Conservation (phyloP, 169 alveolate genomes). For the Plasmodium reichenowi region DNA sequence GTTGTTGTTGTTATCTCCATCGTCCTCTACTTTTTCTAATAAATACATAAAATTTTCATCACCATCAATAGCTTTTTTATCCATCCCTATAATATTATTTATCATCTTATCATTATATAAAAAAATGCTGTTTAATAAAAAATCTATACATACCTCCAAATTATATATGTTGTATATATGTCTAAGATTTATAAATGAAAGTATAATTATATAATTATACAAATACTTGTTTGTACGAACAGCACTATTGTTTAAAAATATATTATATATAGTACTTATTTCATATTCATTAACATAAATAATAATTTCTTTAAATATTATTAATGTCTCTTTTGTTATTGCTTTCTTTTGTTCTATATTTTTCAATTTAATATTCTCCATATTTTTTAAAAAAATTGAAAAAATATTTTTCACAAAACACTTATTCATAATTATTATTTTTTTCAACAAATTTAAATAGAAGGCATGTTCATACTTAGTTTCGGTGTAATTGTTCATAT, state of each 20-base stretch:
- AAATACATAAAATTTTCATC: background rate
- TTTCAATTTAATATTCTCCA: conserved; percentile 11
- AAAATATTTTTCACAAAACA: conserved; percentile 75
- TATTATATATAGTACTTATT: conserved; percentile 51
- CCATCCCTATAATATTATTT: background rate
- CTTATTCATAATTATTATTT: conserved; percentile 61
- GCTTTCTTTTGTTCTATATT: background rate
- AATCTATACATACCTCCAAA: conserved; percentile 39
- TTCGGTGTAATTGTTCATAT: background rate
- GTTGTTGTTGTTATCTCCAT: background rate
- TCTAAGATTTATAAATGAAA: conserved; percentile 58
- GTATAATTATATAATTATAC: conserved; percentile 18
- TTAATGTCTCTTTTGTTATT: conserved; percentile 7
- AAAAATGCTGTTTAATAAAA: conserved; percentile 24
- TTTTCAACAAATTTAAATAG: conserved; percentile 35
- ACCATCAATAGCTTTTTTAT: background rate
- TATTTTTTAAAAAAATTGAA: conserved; percentile 67
- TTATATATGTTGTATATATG: conserved; percentile 64
- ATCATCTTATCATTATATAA: background rate
- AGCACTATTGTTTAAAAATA: conserved; percentile 27
- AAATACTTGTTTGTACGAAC: conserved; percentile 4
- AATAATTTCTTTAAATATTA: conserved; percentile 58
- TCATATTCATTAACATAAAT: conserved; percentile 55
- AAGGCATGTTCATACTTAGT: conserved; percentile 1
- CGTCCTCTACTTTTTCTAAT: background rate